These are phyloP conservation scores for Grosmannia serpens DNA, from an alignment of 2,329 filamentous ascomycete genomes.

Conservation along the genomic window DNA sequence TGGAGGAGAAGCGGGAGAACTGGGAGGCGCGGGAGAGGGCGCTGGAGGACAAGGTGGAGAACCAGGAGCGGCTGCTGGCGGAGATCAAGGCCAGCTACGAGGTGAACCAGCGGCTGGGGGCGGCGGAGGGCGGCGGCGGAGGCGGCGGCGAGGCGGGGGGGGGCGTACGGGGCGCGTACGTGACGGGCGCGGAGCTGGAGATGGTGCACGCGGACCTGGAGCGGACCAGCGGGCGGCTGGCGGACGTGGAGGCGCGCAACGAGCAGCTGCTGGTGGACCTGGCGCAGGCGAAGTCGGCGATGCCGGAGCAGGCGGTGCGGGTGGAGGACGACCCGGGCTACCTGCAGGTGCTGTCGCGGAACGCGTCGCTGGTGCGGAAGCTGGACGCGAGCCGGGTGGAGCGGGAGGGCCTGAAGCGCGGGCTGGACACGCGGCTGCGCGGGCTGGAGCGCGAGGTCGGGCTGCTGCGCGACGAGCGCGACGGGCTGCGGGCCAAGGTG, in stretches of 20 bases:
- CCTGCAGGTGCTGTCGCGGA: slow-evolving; percentile 82
- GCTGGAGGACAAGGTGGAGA: slow-evolving; percentile 87
- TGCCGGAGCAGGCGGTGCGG: slow-evolving; percentile 47
- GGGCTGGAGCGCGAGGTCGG: slow-evolving; percentile 69
- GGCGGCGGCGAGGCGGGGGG: slow-evolving; percentile 20
- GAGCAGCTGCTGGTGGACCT: slow-evolving; percentile 86
- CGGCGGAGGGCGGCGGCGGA: slow-evolving; percentile 36
- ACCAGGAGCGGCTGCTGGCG: slow-evolving; percentile 80
- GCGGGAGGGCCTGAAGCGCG: slow-evolving; percentile 67
- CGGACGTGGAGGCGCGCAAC: slow-evolving; percentile 87
- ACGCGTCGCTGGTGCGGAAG: slow-evolving; percentile 81
- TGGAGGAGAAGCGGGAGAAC: slow-evolving; percentile 91
- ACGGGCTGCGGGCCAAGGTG: slow-evolving; percentile 67
- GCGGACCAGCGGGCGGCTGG: slow-evolving; percentile 72
- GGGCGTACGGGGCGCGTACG: slow-evolving; percentile 33
- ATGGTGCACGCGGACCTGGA: slow-evolving; percentile 89
- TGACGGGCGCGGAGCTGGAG: slow-evolving; percentile 82
- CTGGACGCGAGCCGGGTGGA: slow-evolving; percentile 76
- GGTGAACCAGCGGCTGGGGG: slow-evolving; percentile 80
- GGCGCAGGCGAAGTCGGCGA: slow-evolving; percentile 72
- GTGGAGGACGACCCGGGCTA: slow-evolving; percentile 85
- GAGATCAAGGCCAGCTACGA: slow-evolving; percentile 97
- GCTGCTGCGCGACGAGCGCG: slow-evolving; percentile 67
- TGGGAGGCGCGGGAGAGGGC: slow-evolving; percentile 87
- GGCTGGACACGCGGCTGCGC: slow-evolving; percentile 63